Evolutionary conservation across 768 basidiomycete genomes (phyloP), one percentile per base, ranked within the genome.

Genomic region (Asterophora parasitica): DNA sequence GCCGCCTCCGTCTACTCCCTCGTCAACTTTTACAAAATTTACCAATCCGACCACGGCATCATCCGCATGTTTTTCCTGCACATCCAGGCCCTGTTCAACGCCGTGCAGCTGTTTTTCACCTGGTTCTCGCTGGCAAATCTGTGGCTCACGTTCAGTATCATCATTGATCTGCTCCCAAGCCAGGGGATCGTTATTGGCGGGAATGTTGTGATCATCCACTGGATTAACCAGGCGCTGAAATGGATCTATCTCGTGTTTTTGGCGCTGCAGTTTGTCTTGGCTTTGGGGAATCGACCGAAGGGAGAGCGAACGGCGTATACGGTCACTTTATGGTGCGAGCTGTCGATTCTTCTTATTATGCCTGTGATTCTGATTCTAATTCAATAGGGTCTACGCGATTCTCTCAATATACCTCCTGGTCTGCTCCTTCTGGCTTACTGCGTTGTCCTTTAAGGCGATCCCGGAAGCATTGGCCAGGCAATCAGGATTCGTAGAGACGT

Each of bases 51-150:
- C 11, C 94, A 97, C 59, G 85, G 86, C 31, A 75, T 90, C 46
- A 77, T 95, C 55, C 82, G 95, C 58, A 87, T 97, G 85, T 85
- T 97, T 73, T 92, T 97, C 75, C 82, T 98, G 66, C 94, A 97
- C 61, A 64, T 98, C 35, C 95, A 98, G 67, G 92, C 83, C 42
- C 47, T 96, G 49, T 94, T 92, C 68, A 93, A 92, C 65, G 59
- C 92, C 48, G 79, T 88, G 63, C 83, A 78, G 35, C 73, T 97
- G 51, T 56, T 93, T 58, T 94, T 97, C 72, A 84, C 87, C 10
- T 97, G 92, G 91, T 95, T 96, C 69, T 84, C 91, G 1, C 66
- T 94, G 52, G 90, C 91, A 55, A 94, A 94, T 62, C 72, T 94
- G 45, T 95, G 90, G 90, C 71, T 96, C 50, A 93, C 89, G n/a